Base-by-base conservation (phyloP, 129 eudicot species). In the Calendula officinalis region DNA sequence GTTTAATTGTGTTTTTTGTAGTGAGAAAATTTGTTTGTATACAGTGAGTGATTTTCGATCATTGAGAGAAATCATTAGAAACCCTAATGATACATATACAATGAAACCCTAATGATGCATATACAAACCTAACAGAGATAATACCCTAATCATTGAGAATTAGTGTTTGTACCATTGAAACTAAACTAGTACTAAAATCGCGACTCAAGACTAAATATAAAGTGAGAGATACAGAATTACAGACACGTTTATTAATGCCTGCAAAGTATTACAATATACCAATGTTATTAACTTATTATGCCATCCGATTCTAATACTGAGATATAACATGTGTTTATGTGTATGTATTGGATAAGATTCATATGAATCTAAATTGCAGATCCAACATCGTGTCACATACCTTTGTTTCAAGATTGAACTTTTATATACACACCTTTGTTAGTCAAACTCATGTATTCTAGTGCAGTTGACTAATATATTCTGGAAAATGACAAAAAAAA, bases 211-310 rank as follows among this genome's bases (percentile, higher is more conserved):
- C 30, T 22, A 22, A 22, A 22, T 22, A 22, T 22, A 22, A 22
- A 0, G 30, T 22, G 30, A 22, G 30, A 22, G 30, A 22, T 22
- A 22, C 30, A 22, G 30, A 22, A 22, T 22, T 22, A 22, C 40
- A 56, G 39, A 22, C 40, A 2, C 27, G 16, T 12, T 43, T 5
- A n/a, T 62, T 27, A 44, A 43, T 62, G 11, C 9, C 2, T 47
- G 58, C 57, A 22, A 41, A 39, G 32, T 11, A 13, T 47, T 22
- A 22, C 30, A 22, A 22, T 7, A 49, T 32, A 46, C 51, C 40
- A 37, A 43, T 56, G 64, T 22, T 22, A n/a, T n/a, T n/a, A n/a
- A n/a, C n/a, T 69, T 61, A 35, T 3, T 48, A 7, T 52, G 48
- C 7, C 33, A 12, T 43, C 14, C 4, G 17, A 60, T 52, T 52